phyloP scores from a whole-genome alignment of 2,329 filamentous ascomycete genomes.

The Fonsecaea nubica region DNA sequence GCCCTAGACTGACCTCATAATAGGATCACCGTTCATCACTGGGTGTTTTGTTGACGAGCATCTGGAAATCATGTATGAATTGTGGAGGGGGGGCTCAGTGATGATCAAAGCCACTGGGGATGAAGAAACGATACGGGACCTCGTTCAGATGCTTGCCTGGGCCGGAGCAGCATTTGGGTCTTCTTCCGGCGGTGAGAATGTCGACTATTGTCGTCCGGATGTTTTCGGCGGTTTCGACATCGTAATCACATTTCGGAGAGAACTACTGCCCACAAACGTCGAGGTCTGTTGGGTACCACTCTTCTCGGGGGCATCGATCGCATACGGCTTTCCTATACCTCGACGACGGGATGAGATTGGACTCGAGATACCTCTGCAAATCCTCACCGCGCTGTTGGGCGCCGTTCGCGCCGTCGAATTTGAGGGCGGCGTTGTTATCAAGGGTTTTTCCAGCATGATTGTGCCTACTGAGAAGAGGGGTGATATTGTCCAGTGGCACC shows the following conservation, averaged over 20 bases:
- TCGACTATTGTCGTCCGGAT: background rate
- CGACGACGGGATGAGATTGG: background rate
- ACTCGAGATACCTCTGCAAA: constrained; percentile 2
- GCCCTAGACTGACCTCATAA: background rate
- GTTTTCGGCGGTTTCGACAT: background rate
- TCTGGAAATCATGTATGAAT: background rate
- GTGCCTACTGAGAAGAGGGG: background rate
- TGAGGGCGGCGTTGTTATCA: background rate
- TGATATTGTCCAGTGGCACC: background rate
- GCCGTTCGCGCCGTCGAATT: constrained; percentile 3
- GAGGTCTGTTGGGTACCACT: background rate
- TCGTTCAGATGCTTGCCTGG: background rate
- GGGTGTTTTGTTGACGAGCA: background rate
- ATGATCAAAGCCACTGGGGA: background rate
- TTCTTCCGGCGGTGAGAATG: background rate
- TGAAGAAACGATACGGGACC: background rate
- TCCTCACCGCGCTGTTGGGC: background rate
- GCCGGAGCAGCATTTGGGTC: background rate
- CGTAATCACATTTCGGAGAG: background rate
- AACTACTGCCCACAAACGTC: background rate
- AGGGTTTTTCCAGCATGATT: constrained; percentile 2
- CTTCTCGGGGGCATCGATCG: background rate
- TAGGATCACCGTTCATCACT: background rate
- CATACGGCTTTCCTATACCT: background rate
- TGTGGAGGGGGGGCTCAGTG: background rate